phyloP scores from a whole-genome alignment of 1,139 yeast species.

The Magnusiomyces suaveolens region DNA sequence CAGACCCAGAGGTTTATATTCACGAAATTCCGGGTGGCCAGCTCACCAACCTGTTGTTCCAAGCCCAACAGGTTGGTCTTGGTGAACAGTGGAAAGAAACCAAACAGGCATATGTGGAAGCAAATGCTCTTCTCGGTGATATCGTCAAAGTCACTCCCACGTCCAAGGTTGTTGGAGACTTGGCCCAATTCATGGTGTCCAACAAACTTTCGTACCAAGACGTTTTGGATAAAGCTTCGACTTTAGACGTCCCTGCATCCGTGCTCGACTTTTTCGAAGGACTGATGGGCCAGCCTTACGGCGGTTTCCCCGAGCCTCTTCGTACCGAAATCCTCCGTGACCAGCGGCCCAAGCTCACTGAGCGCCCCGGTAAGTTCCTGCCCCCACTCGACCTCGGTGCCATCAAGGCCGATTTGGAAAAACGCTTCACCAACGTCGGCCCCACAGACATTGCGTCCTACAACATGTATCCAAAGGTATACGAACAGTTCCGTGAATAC shows the following conservation, averaged over 20 bases:
- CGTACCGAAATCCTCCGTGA: conserved; percentile 79
- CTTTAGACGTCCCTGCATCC: conserved; percentile 95
- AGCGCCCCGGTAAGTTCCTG: conserved; percentile 85
- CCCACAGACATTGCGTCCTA: conserved; percentile 91
- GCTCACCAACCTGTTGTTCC: conserved; percentile 92
- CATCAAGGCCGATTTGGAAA: conserved; percentile 60
- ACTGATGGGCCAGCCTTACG: conserved; percentile 97
- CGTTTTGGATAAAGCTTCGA: conserved; percentile 74
- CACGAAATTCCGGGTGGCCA: conserved; percentile 99
- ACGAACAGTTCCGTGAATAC: conserved; percentile 69
- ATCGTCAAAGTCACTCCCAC: conserved; percentile 98
- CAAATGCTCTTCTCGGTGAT: conserved; percentile 85
- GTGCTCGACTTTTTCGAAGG: conserved; percentile 98
- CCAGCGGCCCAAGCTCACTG: conserved; percentile 79
- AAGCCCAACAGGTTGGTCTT: conserved; percentile 95
- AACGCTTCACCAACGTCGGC: conserved; percentile 42
- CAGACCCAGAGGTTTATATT: conserved; percentile 96
- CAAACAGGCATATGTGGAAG: conserved; percentile 83
- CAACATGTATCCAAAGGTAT: conserved; percentile 96
- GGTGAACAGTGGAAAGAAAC: conserved; percentile 96
- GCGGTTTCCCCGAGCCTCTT: conserved; percentile 99
- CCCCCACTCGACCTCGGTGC: conserved; percentile 69
- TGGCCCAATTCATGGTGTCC: conserved; percentile 97
- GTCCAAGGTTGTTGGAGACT: conserved; percentile 96
- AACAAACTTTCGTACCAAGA: conserved; percentile 81